Evolutionary conservation across 805 yeast genomes (phyloP), one percentile per base, ranked within the genome.

Genomic region (Metschnikowia anglica): DNA sequence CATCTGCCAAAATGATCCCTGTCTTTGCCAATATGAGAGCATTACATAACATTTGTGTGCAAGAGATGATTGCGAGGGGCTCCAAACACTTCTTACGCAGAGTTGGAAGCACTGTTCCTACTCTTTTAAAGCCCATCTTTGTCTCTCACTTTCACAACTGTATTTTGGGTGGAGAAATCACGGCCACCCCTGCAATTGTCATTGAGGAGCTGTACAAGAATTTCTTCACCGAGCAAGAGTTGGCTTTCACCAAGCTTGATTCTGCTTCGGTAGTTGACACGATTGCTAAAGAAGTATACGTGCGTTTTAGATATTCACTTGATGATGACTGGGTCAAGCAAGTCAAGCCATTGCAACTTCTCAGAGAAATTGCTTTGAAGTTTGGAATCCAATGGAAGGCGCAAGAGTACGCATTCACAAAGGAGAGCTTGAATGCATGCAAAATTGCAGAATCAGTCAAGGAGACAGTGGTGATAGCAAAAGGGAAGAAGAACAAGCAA

Each of bases 341-440:
- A 13, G 47, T 76, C 27, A 61, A 59, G 21, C 62, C 70, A 3
- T 47, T 69, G 16, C 79, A 76, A 39, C 57, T 85, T 32, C 70
- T 88, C 55, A 81, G 90, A 66, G 85, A 83, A 52, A 72, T 89
- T 49, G 81, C 96, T 9, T 55, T 70, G 41, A 85, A 86, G 64
- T 79, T 82, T 53, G 98, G 98, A 65, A 79, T 91, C 40, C 99
- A 93, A 70, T 83, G 96, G 86, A 66, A 71, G 47, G 70, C 76
- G 9, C 74, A 66, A 48, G 58, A 66, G 9, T 81, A 78, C 57
- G 66, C 61, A 10, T 78, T 79, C 60, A 71, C 78, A 25, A 59
- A 60, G 34, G 79, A 71, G 34, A 62, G 55, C 15, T 61, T 71
- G 32, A 68, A 63, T 23, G 47, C 52, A n/a, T 43, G 53, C 19